Conservation (phyloP, 2,329 filamentous ascomycete species). For the Mycosphaerella arachidis region DNA sequence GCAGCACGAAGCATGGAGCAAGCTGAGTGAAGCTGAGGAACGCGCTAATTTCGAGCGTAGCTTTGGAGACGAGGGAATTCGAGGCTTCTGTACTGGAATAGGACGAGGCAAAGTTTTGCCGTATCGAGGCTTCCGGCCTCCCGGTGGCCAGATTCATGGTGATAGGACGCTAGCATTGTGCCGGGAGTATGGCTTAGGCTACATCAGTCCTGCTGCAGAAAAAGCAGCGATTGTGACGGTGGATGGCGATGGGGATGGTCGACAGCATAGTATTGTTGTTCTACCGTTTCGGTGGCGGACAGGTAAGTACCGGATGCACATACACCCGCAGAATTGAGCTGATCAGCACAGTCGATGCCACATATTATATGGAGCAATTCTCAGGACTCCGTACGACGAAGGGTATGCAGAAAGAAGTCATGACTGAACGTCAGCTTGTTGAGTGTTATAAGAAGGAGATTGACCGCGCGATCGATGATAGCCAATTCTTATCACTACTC, state of each 20-base stretch:
- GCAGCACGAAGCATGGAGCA: conserved; percentile 34
- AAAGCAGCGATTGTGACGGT: conserved; percentile 21
- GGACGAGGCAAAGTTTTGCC: conserved; percentile 11
- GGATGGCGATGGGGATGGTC: neutral
- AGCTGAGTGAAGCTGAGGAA: conserved; percentile 22
- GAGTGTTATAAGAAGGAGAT: conserved; percentile 24
- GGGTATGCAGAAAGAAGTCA: conserved; percentile 18
- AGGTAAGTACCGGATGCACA: neutral
- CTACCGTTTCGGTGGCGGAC: conserved; percentile 29
- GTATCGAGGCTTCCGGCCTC: conserved; percentile 32
- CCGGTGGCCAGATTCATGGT: conserved; percentile 30
- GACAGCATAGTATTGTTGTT: conserved; percentile 21
- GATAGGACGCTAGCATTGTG: conserved; percentile 30
- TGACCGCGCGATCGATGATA: conserved; percentile 27
- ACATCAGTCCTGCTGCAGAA: conserved; percentile 33
- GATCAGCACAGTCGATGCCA: conserved; percentile 28
- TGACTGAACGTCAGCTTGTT: conserved; percentile 21
- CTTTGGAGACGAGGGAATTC: conserved; percentile 24
- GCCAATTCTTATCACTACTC: conserved; percentile 28
- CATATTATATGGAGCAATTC: conserved; percentile 33
- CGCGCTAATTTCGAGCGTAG: conserved; percentile 27
- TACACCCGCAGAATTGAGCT: neutral
- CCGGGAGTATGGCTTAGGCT: conserved; percentile 27
- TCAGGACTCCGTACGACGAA: conserved; percentile 27
- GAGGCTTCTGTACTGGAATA: conserved; percentile 13